Evolutionary conservation across 148 eudicot genomes (phyloP).

Genomic region (Diospyros kaki): DNA sequence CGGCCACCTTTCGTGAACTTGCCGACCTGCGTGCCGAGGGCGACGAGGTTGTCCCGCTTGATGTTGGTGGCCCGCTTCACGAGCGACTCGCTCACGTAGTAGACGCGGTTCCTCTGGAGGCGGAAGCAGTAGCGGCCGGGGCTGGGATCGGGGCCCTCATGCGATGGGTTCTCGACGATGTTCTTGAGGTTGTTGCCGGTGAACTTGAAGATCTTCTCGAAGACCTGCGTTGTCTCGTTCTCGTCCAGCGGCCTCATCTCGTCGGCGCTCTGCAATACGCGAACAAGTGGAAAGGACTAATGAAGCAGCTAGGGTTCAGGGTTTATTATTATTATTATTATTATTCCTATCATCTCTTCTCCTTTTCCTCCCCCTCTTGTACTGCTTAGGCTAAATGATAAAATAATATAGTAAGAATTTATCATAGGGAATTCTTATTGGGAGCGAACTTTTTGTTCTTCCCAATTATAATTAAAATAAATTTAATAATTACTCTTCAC

Average conservation of each 20-base stretch:
- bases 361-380: no score
- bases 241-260: constrained; percentile 88
- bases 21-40: constrained; percentile 65
- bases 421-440: no score
- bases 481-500: no score
- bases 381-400: no score
- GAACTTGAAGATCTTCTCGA: constrained; percentile 89
- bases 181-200: constrained; percentile 87
- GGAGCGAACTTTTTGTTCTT: no score
- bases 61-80: constrained; percentile 89
- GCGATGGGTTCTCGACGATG: constrained; percentile 74
- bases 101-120: constrained; percentile 68
- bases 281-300: no score
- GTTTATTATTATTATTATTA: no score
- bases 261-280: no score
- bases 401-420: no score
- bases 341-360: no score
- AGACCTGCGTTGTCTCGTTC: constrained; percentile 74
- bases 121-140: constrained; percentile 90
- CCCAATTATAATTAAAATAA: no score
- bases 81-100: constrained; percentile 69
- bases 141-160: constrained; percentile 64
- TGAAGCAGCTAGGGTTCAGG: no score
- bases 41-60: constrained; percentile 55
- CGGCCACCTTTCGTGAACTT: constrained; percentile 71